Percentiles rank a stretch among this genome's conserved stretches.
Conservation (phyloP, 1,284 basidiomycete genomes). For the Neonothopanus nambi region DNA sequence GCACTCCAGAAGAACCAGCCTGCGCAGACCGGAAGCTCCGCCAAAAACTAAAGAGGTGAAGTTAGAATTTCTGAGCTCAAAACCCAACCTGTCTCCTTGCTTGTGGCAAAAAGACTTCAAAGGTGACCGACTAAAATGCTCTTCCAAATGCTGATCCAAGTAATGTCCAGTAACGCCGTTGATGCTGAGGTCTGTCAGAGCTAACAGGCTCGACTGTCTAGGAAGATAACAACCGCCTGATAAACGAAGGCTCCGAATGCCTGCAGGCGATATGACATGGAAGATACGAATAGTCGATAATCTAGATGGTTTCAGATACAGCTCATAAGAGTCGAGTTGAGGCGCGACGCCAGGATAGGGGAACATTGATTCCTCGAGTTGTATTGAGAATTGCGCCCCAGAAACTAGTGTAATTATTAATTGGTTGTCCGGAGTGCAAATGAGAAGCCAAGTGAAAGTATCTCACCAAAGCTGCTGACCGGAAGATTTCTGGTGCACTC, state of each 20-base stretch:
- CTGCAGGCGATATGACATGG: slow-evolving; percentile 26
- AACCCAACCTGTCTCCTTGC: slow-evolving; percentile 33
- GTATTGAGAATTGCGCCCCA: slow-evolving; percentile 23
- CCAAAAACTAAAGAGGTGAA: slow-evolving; percentile 31
- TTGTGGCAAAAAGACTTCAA: slow-evolving; percentile 38
- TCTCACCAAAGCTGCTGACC: slow-evolving; percentile 15
- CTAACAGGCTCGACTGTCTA: slow-evolving; percentile 20
- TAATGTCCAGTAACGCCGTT: slow-evolving; percentile 35
- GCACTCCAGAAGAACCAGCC: slow-evolving; percentile 39
- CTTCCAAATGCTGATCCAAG: slow-evolving; percentile 34
- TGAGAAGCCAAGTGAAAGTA: neutral
- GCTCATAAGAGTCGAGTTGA: slow-evolving; percentile 34
- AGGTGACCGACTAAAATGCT: slow-evolving; percentile 25
- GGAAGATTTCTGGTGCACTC: slow-evolving; percentile 19
- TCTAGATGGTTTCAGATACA: slow-evolving; percentile 32
- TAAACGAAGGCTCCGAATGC: slow-evolving; percentile 33
- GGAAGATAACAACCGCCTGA: slow-evolving; percentile 34
- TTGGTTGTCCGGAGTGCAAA: neutral
- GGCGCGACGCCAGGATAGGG: slow-evolving; percentile 23
- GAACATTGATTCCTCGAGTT: slow-evolving; percentile 42
- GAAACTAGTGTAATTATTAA: slow-evolving; percentile 14
- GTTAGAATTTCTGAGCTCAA: slow-evolving; percentile 35
- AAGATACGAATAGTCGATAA: slow-evolving; percentile 27
- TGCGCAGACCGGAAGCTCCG: slow-evolving; percentile 30
- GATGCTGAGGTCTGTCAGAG: slow-evolving; percentile 34